phyloP scores from a whole-genome alignment of 108 stramenopile species.

The Nitzschia sp. region DNA sequence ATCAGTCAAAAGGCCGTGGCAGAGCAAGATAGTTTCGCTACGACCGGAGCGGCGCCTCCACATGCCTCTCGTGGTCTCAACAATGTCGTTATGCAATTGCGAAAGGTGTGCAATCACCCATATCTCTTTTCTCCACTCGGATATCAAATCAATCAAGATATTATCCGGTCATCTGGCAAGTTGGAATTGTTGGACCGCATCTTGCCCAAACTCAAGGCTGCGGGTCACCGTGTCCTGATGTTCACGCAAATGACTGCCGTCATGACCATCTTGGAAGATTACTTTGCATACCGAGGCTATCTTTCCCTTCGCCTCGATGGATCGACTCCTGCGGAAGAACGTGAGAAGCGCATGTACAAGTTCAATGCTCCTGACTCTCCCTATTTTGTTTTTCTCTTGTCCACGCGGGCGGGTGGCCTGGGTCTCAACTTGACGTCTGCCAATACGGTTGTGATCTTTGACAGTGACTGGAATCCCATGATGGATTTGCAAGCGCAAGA shows the following conservation, averaged over 20 bases:
- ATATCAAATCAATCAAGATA: conserved; percentile 71
- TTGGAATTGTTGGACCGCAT: conserved; percentile 89
- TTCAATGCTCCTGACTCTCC: conserved; percentile 90
- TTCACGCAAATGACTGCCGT: conserved; percentile 96
- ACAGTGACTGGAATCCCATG: conserved; percentile 99
- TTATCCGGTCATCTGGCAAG: conserved; percentile 90
- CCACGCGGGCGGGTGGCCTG: conserved; percentile 92
- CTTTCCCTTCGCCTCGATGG: conserved; percentile 84
- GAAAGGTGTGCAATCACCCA: conserved; percentile 92
- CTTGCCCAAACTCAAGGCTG: conserved; percentile 84
- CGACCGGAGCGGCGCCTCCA: conserved; percentile 7
- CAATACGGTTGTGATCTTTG: conserved; percentile 96
- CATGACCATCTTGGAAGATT: conserved; percentile 94
- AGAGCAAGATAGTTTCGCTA: conserved; percentile 47
- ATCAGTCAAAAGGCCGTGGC: conserved; percentile 68
- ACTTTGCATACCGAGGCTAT: conserved; percentile 75
- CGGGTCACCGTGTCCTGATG: conserved; percentile 92
- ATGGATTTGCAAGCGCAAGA: conserved; percentile 97
- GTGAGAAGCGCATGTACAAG: conserved; percentile 93
- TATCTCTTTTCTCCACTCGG: conserved; percentile 80
- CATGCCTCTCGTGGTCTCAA: conserved; percentile 64
- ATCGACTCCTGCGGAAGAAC: conserved; percentile 87
- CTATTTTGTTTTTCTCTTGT: conserved; percentile 90
- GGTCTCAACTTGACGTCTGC: conserved; percentile 87
- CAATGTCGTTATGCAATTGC: conserved; percentile 92